Evolutionary conservation across 768 basidiomycete genomes (phyloP).

Genomic region (Hericium alpestre): DNA sequence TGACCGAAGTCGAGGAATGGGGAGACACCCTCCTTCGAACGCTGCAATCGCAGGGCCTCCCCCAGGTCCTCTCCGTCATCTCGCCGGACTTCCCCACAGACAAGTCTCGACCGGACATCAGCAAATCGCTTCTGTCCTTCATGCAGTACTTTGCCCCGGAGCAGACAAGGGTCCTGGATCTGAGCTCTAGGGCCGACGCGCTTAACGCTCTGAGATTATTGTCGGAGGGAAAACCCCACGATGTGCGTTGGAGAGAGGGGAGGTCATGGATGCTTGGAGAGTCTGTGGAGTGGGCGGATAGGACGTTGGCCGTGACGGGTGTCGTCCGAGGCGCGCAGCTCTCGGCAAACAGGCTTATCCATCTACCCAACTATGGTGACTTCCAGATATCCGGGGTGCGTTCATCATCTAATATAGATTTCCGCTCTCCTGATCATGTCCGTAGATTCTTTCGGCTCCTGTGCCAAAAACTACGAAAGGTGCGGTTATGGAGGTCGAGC

Average conservation of each 20-base stretch:
- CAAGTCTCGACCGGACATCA: constrained; percentile 55
- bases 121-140: constrained; percentile 89
- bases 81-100: constrained; percentile 44
- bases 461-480: constrained; percentile 29
- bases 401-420: neutral
- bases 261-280: constrained; percentile 70
- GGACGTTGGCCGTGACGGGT: constrained; percentile 68
- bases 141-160: constrained; percentile 89
- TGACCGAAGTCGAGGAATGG: constrained; percentile 71
- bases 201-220: constrained; percentile 66
- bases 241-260: constrained; percentile 76
- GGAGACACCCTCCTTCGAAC: constrained; percentile 83
- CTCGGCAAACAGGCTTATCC: constrained; percentile 76
- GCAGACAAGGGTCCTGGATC: constrained; percentile 67
- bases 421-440: neutral
- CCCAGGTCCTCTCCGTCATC: constrained; percentile 70
- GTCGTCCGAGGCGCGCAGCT: constrained; percentile 71
- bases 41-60: constrained; percentile 85
- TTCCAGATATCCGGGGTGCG: constrained; percentile 73
- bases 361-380: constrained; percentile 83
- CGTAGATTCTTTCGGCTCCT: constrained; percentile 63
- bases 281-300: constrained; percentile 50
- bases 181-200: constrained; percentile 51
- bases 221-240: constrained; percentile 75
- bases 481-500: constrained; percentile 58